These are phyloP conservation scores for Lojkania enalia DNA, from an alignment of 2,329 filamentous ascomycete species.

Conservation along the genomic window DNA sequence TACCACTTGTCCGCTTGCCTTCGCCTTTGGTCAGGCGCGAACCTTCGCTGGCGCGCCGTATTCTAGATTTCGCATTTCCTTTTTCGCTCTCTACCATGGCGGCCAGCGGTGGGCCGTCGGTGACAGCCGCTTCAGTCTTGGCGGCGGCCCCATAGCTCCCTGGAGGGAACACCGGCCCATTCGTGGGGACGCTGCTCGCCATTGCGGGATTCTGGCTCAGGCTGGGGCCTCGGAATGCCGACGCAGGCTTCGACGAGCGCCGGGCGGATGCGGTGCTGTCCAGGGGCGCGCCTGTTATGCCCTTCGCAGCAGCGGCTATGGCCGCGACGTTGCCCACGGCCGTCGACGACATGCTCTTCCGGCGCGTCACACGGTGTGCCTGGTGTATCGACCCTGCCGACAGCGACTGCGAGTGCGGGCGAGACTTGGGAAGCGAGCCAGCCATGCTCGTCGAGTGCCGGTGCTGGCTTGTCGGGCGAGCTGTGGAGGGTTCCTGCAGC, in stretches of 20 bases:
- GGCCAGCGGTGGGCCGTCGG: slow-evolving; percentile 67
- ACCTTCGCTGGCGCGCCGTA: slow-evolving; percentile 78
- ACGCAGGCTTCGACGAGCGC: slow-evolving; percentile 65
- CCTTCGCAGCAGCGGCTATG: slow-evolving; percentile 69
- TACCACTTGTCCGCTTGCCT: slow-evolving; percentile 73
- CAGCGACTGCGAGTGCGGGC: slow-evolving; percentile 80
- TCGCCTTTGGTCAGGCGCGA: slow-evolving; percentile 80
- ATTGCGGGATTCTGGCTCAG: slow-evolving; percentile 65
- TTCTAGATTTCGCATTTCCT: slow-evolving; percentile 56
- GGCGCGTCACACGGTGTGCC: slow-evolving; percentile 83
- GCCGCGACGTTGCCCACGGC: slow-evolving; percentile 73
- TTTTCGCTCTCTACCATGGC: slow-evolving; percentile 50
- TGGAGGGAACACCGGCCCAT: slow-evolving; percentile 44
- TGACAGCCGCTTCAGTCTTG: slow-evolving; percentile 65
- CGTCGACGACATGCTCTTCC: slow-evolving; percentile 88
- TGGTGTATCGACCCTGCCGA: slow-evolving; percentile 76
- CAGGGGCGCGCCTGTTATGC: slow-evolving; percentile 64
- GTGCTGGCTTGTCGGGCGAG: slow-evolving; percentile 50
- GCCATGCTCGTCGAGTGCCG: slow-evolving; percentile 55
- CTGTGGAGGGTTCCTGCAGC: slow-evolving; percentile 45
- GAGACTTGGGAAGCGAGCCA: slow-evolving; percentile 67
- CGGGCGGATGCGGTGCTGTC: slow-evolving; percentile 59
- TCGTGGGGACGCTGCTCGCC: slow-evolving; percentile 68
- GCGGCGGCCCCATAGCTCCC: slow-evolving; percentile 43
- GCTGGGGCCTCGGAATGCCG: slow-evolving; percentile 51